Percentiles rank a stretch among this genome's conserved stretches.
These are phyloP conservation scores for Gelatoporia subvermispora DNA, from an alignment of 768 basidiomycete species.

Conservation along the genomic window DNA sequence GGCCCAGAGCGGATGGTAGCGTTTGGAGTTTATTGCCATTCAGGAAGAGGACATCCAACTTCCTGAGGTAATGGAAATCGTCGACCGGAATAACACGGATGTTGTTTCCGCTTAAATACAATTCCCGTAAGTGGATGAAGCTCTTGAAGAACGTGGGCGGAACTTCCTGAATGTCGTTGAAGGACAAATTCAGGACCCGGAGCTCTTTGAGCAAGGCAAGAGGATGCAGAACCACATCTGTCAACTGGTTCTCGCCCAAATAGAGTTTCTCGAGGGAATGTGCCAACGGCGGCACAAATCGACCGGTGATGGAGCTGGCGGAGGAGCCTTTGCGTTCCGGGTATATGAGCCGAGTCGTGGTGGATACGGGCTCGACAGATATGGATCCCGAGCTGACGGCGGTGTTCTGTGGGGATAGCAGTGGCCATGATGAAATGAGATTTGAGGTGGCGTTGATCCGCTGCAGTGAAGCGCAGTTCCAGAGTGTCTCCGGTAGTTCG, in stretches of 20 bases:
- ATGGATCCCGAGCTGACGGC: background rate
- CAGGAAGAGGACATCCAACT: conserved; percentile 72
- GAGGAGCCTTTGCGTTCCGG: conserved; percentile 43
- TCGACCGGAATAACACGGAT: conserved; percentile 86
- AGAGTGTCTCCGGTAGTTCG: conserved; percentile 69
- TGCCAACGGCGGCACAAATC: conserved; percentile 53
- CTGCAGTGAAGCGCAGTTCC: conserved; percentile 73
- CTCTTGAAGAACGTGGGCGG: conserved; percentile 73
- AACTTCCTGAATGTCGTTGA: conserved; percentile 90
- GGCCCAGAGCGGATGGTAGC: conserved; percentile 84
- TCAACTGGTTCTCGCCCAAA: conserved; percentile 85
- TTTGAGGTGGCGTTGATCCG: conserved; percentile 89
- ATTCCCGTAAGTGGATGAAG: conserved; percentile 67
- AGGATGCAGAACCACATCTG: conserved; percentile 72
- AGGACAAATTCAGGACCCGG: conserved; percentile 82
- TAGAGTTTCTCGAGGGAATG: conserved; percentile 73
- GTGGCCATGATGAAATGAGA: conserved; percentile 66
- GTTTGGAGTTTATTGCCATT: conserved; percentile 95
- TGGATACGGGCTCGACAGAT: background rate
- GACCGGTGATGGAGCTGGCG: conserved; percentile 22
- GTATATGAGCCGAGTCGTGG: conserved; percentile 1
- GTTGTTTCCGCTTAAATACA: conserved; percentile 96
- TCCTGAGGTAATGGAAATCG: conserved; percentile 68
- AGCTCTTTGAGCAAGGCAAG: conserved; percentile 76
- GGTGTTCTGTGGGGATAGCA: conserved; percentile 42